Base-by-base conservation (phyloP, 2,329 filamentous ascomycete species). In the Sclerotinia sclerotiorum region DNA sequence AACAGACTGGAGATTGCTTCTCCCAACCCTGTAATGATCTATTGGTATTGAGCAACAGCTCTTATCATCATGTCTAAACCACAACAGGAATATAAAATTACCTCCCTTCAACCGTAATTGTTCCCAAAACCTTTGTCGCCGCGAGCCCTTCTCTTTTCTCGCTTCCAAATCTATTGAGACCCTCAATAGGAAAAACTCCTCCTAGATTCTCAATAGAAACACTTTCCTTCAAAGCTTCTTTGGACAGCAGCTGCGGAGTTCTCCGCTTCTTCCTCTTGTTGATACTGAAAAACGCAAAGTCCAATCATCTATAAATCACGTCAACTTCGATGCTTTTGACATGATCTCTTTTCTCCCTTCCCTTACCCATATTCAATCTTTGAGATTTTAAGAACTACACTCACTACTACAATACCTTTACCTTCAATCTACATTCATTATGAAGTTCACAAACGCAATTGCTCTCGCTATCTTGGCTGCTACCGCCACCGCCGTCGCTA, bases 361-460 rank as follows among this genome's bases (percentile, higher is more conserved):
- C 49, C n/a, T 17, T n/a, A 64, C n/a, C 60, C 35, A 60, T 42
- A 64, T 65, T 48, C 58, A 21, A 52, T 48, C 42, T 55, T 64
- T 67, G 1, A 17, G n/a, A 67, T 60, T 51, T 49, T 24, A 58
- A 51, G 6, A 58, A 29, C 5, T 19, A 67, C 52, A 61, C 27
- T 49, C 54, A 66, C 27, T 56, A 35, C 39, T 24, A 32, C 3
- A 27, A 46, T 17, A 24, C 42, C 7, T n/a, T 61, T 52, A 67
- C n/a, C 5, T 58, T 63, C 42, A 48, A 54, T 44, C 65, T 63
- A 49, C 65, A 39, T 60, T 54, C 48, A 63, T 24, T 42, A 70
- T 70, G 69, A 70, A 69, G 57, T 60, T 69, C 57, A 68, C 68
- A 54, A 58, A 44, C 65, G 39, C 67, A 51, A 54, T 70, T 29